These are phyloP conservation scores for Pythium pectinolyticum DNA, from an alignment of 352 stramenopile species.

Conservation along the genomic window DNA sequence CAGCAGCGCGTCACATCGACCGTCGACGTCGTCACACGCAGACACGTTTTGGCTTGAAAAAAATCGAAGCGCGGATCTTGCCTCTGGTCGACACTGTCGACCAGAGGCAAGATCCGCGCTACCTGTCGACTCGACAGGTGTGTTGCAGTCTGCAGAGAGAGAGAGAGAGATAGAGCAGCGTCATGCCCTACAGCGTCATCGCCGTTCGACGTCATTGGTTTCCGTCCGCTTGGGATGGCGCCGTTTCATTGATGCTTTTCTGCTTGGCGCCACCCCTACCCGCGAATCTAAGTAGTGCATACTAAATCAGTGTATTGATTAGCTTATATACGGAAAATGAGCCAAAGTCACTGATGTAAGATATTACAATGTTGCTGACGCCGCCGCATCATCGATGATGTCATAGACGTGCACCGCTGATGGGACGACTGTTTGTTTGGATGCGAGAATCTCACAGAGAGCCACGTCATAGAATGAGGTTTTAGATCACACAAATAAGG, in stretches of 20 bases:
- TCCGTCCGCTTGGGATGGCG: constrained; percentile 6
- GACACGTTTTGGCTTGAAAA: neutral
- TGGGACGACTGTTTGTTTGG: neutral
- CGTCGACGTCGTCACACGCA: constrained; percentile 10
- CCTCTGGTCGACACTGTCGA: no score
- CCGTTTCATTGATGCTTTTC: constrained; percentile 11
- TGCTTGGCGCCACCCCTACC: constrained; percentile 25
- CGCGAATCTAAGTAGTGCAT: neutral
- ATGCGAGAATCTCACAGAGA: no score
- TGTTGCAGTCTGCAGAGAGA: no score
- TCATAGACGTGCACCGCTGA: constrained; percentile 21
- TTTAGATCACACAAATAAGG: constrained; percentile 6
- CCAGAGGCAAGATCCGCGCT: no score
- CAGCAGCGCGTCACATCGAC: neutral
- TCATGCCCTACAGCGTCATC: constrained; percentile 1
- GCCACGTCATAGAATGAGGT: constrained; percentile 18
- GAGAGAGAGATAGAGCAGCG: neutral
- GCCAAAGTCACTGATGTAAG: constrained; percentile 3
- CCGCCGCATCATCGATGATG: constrained; percentile 30
- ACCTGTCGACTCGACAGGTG: no score
- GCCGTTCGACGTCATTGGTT: constrained; percentile 22
- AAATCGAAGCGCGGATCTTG: constrained; percentile 5
- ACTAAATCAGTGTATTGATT: constrained; percentile 13
- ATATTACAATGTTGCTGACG: constrained; percentile 9
- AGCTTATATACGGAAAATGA: no score